Evolutionary conservation across 2,329 filamentous ascomycete genomes (phyloP).

Genomic region (Sclerotinia borealis): DNA sequence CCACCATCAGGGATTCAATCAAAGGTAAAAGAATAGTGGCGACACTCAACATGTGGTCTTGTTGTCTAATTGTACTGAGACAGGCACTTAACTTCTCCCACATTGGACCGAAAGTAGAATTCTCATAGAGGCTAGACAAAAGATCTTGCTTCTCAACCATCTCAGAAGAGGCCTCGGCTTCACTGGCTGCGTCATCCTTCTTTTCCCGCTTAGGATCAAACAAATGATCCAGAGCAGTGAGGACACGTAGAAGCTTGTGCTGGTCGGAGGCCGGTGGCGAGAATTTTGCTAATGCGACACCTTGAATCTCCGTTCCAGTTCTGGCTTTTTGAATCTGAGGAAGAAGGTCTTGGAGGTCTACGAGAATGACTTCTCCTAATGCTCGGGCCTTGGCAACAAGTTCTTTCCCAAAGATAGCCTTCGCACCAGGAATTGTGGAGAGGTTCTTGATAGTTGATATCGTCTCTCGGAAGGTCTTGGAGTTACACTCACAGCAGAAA

Average conservation of each 20-base stretch:
- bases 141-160: slow-evolving; percentile 72
- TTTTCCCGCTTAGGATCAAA: slow-evolving; percentile 74
- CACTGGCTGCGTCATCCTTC: slow-evolving; percentile 44
- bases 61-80: slow-evolving; percentile 78
- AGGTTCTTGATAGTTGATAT: slow-evolving; percentile 98
- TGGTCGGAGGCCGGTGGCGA: slow-evolving; percentile 94
- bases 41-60: slow-evolving; percentile 94
- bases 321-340: slow-evolving; percentile 81
- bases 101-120: slow-evolving; percentile 79
- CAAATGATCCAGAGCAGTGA: slow-evolving; percentile 91
- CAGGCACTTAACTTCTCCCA: slow-evolving; percentile 92
- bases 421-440: slow-evolving; percentile 84
- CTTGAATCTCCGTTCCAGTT: slow-evolving; percentile 90
- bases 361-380: slow-evolving; percentile 77
- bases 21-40: slow-evolving; percentile 91
- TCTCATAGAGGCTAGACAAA: slow-evolving; percentile 82
- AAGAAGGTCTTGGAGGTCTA: slow-evolving; percentile 77
- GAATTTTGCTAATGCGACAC: slow-evolving; percentile 88
- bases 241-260: slow-evolving; percentile 84
- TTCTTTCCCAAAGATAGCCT: slow-evolving; percentile 87
- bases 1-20: slow-evolving; percentile 96
- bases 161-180: slow-evolving; percentile 40
- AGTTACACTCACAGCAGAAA: slow-evolving; percentile 92
- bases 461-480: slow-evolving; percentile 96
- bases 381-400: slow-evolving; percentile 80